Evolutionary conservation across 139 green algal genomes (phyloP).

Genomic region (Chlamydomonas sp.): DNA sequence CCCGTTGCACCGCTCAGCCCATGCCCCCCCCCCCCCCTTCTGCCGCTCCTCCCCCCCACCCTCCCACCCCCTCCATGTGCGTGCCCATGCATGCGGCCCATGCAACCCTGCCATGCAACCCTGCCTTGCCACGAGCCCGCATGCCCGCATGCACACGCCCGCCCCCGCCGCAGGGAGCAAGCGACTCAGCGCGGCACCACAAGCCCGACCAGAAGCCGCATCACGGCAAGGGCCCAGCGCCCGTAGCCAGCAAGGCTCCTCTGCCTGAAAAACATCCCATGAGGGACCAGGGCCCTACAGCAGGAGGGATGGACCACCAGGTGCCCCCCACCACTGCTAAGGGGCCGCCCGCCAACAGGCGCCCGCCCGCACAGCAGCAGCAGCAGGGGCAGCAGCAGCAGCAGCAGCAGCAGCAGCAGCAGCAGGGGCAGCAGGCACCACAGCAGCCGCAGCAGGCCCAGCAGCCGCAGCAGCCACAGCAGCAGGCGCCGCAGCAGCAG

Average conservation of each 20-base stretch:
- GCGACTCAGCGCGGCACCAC: too few species aligned
- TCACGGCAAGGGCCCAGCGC: not conserved
- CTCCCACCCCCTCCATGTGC: too few species aligned
- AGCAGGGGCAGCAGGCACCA: not conserved
- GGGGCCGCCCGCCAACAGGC: not conserved
- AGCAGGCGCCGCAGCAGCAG: not conserved
- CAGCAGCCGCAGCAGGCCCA: not conserved
- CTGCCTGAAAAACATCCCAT: not conserved
- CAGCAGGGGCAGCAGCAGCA: not conserved
- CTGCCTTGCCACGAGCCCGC: too few species aligned
- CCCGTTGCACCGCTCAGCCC: too few species aligned
- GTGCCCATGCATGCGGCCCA: too few species aligned
- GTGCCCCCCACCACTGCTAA: not conserved
- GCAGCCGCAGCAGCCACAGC: not conserved
- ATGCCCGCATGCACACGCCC: too few species aligned
- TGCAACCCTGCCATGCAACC: too few species aligned
- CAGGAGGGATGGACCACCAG: not conserved
- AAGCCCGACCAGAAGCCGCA: too few species aligned
- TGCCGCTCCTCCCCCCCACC: too few species aligned
- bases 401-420: not conserved
- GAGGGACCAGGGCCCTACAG: not conserved
- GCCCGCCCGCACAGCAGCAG: not conserved
- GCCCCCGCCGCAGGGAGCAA: too few species aligned
- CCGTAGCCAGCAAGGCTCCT: not conserved
- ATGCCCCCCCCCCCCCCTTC: too few species aligned